Base-by-base conservation (phyloP, 305 asterid genomes). In the Plantago lanceolata region DNA sequence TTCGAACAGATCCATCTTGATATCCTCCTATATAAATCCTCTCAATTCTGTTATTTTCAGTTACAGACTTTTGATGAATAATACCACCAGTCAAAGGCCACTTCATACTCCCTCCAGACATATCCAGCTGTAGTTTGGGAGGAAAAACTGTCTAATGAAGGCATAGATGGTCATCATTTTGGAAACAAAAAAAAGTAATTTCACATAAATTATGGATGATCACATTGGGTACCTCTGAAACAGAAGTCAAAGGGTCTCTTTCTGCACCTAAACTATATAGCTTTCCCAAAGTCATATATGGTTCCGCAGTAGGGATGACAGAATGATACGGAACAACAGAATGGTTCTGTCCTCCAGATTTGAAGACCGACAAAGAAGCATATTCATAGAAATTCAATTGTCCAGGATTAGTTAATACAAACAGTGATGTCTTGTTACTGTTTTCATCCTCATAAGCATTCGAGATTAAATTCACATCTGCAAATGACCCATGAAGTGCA, bases 51-150 rank as follows among this genome's bases (percentile, higher is more conserved):
- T 56, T 63, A 59, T 70, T 28, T 82, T 80, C 93, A 71, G 78
- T 64, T 59, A 74, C 51, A 54, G 89, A 69, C 71, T 64, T 73
- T 61, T 76, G 81, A 79, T 71, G 44, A 70, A 85, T 84, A 81
- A 90, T 77, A 24, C 95, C 89, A 68, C 97, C 96, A 62, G 79
- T 79, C 66, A 86, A 71, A 75, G 96, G 97, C 97, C 97, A 87
- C 73, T 72, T 80, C 66, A 71, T 65, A 53, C 69, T 76, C 73
- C 71, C 72, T 59, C 67, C 71, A 35, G 77, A 66, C 77, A 63
- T 68, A 67, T 73, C 76, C 29, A 76, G 68, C 66, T 72, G 80
- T 67, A 60, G 75, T 58, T 76, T 81, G 48, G 78, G 71, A 70
- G 78, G 82, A 60, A 80, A 69, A 80, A 78, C 86, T 77, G 82